Percentiles rank a stretch among this genome's conserved stretches.
Evolutionary conservation across 2,329 filamentous ascomycete species (phyloP).

Genomic region (Lanzia echinophila): DNA sequence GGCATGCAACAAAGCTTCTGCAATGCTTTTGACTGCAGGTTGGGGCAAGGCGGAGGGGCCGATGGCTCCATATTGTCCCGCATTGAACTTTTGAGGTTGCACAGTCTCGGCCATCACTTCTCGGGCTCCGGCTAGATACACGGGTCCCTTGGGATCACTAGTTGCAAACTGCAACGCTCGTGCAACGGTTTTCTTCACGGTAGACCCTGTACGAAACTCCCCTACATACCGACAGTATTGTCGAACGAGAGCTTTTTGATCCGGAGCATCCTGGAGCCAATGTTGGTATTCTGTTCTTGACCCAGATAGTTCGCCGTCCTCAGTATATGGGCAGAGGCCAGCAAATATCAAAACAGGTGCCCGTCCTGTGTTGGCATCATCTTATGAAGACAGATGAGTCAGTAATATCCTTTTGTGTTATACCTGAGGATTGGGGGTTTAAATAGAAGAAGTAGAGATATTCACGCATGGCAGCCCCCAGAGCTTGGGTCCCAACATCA

Average conservation of each 20-base stretch:
- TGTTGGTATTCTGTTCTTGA: conserved; percentile 1
- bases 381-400: too few species aligned
- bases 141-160: background rate
- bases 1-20: background rate
- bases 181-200: background rate
- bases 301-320: background rate
- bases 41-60: background rate
- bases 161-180: conserved; percentile 1
- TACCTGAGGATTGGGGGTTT: background rate
- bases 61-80: background rate
- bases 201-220: background rate
- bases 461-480: conserved; percentile 59
- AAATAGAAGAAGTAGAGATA: conserved; percentile 25
- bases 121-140: background rate
- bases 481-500: conserved; percentile 65
- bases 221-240: conserved; percentile 2
- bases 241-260: conserved; percentile 2
- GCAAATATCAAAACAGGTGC: background rate
- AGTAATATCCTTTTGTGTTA: background rate
- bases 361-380: conserved; percentile 3
- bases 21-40: background rate
- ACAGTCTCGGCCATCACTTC: background rate
- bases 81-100: background rate
- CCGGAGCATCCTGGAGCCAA: background rate
- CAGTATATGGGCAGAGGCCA: background rate